Percentiles rank a stretch among this genome's conserved stretches.
These are phyloP conservation scores for Ceratobasidium sp. DNA, from an alignment of 1,284 basidiomycete genomes.

Conservation along the genomic window DNA sequence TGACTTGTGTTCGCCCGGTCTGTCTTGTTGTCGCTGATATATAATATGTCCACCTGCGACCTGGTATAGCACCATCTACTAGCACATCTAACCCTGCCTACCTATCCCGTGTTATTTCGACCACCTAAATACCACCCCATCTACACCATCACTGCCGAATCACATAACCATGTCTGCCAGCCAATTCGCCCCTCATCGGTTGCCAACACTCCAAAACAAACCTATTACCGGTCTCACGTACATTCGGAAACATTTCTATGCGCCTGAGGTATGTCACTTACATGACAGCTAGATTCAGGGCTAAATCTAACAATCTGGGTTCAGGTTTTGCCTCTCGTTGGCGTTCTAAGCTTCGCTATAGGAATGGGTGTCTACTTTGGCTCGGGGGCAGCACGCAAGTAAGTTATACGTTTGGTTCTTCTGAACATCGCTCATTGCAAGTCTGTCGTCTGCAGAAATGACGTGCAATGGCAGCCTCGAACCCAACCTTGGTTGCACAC, in stretches of 20 bases:
- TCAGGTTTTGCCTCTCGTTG: constrained; percentile 4
- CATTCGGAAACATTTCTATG: not conserved
- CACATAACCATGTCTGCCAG: constrained; percentile 4
- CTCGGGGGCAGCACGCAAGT: constrained; percentile 13
- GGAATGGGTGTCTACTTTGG: constrained; percentile 20
- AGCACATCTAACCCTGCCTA: too few species aligned
- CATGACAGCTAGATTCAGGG: too few species aligned
- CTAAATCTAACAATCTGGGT: not conserved
- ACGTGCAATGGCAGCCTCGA: not conserved
- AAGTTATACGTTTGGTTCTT: not conserved
- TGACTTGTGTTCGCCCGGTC: too few species aligned
- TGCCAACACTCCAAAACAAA: not conserved
- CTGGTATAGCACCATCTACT: too few species aligned
- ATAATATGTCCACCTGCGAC: too few species aligned
- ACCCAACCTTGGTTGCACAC: constrained; percentile 1
- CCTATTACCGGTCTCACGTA: not conserved
- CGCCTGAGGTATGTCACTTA: not conserved
- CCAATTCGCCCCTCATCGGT: not conserved
- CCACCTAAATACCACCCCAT: not conserved
- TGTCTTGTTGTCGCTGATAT: too few species aligned
- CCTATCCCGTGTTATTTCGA: too few species aligned
- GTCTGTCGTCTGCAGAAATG: constrained; percentile 3
- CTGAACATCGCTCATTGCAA: not conserved
- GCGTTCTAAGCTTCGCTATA: not conserved
- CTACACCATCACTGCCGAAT: not conserved